Evolutionary conservation across 768 basidiomycete species (phyloP).

Genomic region (Asterophora parasitica): DNA sequence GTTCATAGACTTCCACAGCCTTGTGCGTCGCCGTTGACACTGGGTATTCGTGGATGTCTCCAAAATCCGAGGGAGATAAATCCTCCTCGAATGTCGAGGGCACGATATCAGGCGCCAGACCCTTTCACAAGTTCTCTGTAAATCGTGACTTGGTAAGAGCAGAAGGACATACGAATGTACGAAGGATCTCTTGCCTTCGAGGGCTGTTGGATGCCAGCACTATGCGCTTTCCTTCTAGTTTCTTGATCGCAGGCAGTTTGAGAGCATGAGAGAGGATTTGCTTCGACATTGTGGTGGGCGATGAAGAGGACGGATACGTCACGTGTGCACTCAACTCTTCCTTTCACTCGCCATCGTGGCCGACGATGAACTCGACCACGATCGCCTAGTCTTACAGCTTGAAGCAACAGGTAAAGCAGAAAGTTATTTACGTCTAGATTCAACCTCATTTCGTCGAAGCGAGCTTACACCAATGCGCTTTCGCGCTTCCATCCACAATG

Average conservation of each 20-base stretch:
- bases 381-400: neutral
- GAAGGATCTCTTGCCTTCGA: conserved; percentile 78
- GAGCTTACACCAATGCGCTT: conserved; percentile 49
- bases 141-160: neutral
- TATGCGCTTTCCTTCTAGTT: conserved; percentile 71
- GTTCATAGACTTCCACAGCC: conserved; percentile 83
- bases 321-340: neutral
- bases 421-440: no score
- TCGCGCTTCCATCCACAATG: conserved; percentile 54
- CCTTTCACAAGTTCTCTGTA: conserved; percentile 20
- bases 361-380: neutral
- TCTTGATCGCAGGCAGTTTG: conserved; percentile 53
- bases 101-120: conserved; percentile 37
- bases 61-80: conserved; percentile 56
- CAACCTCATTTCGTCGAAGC: neutral
- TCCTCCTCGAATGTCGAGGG: conserved; percentile 70
- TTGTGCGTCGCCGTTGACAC: conserved; percentile 73
- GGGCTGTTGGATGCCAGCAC: conserved; percentile 87
- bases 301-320: neutral
- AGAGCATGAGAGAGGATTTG: conserved; percentile 67
- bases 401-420: neutral
- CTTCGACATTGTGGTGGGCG: conserved; percentile 24
- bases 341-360: neutral
- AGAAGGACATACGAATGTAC: conserved; percentile 56
- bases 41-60: conserved; percentile 68